Conservation (phyloP, 2,329 filamentous ascomycete species). For the Thielaviopsis musarum region DNA sequence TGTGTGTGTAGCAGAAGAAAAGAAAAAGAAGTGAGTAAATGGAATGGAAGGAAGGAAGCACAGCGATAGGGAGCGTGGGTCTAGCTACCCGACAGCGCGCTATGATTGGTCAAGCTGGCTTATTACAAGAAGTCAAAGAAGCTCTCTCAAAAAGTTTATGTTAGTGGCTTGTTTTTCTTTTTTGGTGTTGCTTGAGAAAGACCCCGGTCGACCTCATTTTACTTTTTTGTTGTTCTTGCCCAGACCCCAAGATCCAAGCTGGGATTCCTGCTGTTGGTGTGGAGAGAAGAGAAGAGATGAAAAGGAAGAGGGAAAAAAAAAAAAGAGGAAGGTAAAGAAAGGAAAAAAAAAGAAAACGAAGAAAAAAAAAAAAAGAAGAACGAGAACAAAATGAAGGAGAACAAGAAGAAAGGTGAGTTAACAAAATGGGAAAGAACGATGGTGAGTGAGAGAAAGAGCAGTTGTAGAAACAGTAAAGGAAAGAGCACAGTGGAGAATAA, state of each 20-base stretch:
- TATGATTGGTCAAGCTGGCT: no score
- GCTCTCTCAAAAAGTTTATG: neutral
- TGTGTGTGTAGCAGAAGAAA: no score
- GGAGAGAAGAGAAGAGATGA: neutral
- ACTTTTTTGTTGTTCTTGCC: neutral
- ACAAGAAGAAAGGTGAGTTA: no score
- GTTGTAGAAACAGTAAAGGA: neutral
- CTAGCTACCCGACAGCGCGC: no score
- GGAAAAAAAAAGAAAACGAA: neutral
- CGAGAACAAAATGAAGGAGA: neutral
- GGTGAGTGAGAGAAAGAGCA: no score
- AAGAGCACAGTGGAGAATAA: neutral
- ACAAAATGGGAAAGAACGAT: no score
- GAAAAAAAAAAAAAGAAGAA: neutral
- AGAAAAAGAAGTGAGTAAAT: no score
- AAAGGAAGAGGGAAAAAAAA: neutral
- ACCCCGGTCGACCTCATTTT: slow-evolving; percentile 1
- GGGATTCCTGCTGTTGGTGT: neutral
- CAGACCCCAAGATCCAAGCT: no score
- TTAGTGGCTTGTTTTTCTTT: neutral
- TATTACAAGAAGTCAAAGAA: no score
- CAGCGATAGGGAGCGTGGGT: no score
- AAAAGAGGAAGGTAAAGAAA: neutral
- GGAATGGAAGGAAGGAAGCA: no score
- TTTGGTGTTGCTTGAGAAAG: neutral